Evolutionary conservation across 2,329 filamentous ascomycete genomes (phyloP), one percentile per base, ranked within the genome.

Genomic region (Botrytis deweyae): DNA sequence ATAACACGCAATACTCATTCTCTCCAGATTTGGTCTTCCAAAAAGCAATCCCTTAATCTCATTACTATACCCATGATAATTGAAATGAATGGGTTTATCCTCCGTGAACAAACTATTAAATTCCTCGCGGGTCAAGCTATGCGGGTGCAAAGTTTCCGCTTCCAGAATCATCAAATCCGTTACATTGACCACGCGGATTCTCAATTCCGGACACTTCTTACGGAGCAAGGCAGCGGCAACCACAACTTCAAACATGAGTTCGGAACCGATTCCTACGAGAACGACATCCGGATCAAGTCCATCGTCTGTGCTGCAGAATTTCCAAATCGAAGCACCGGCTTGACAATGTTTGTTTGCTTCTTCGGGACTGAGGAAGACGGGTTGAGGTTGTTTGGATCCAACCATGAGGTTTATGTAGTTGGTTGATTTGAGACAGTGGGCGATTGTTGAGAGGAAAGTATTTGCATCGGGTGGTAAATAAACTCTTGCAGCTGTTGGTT

Each of bases 341-440:
- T 84, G 84, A 77, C 89, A 91, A 80, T 91, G 89, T 46, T 82
- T 84, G 22, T 88, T 87, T 62, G 90, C 90, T 80, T 91, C 88
- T n/a, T 87, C 84, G 0, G 86, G 80, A 0, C 84, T 86, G 2
- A 92, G 84, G 78, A 89, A 92, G 14, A 90, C 87, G 0, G 87
- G 85, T 0, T 88, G 89, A 0, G 88, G 89, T 78, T 92, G 89
- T 80, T 92, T 92, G 25, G 88, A 88, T 33, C 89, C 89, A 61
- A 92, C 89, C 84, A 92, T 89, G 4, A 92, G 84, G 78, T 92
- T 92, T 75, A 91, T 85, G 75, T 91, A 90, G 80, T 90, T 89
- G 78, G 85, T 89, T 1, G 88, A 91, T 52, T 85, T 81, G 16
- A 92, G 82, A 77, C 88, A 90, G 78, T 92, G 89, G 38, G 88